These are phyloP conservation scores for Hyaloperonospora brassicae DNA, from an alignment of 352 stramenopile genomes.

Conservation along the genomic window DNA sequence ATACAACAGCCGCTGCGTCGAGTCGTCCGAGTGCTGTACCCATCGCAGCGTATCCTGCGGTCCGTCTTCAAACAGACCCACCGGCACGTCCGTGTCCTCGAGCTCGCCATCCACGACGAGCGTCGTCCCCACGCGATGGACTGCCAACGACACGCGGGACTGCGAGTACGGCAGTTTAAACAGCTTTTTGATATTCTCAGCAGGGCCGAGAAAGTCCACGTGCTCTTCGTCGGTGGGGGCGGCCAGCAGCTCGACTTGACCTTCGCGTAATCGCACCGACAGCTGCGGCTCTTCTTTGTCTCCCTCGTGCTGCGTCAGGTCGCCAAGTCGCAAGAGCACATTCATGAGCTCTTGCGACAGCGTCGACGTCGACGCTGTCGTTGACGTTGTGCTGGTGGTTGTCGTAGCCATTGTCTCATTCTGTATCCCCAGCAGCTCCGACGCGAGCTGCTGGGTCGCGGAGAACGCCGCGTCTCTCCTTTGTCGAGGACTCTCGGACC, in stretches of 20 bases:
- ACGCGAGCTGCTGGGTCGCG: slow-evolving; percentile 31
- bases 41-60: slow-evolving; percentile 51
- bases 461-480: slow-evolving; percentile 8
- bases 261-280: slow-evolving; percentile 56
- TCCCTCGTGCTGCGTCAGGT: slow-evolving; percentile 19
- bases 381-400: no score
- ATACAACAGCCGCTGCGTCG: slow-evolving; percentile 51
- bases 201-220: slow-evolving; percentile 72
- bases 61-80: slow-evolving; percentile 49
- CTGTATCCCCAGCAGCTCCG: slow-evolving; percentile 21
- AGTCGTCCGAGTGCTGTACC: slow-evolving; percentile 38
- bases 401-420: no score
- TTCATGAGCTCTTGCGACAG: slow-evolving; percentile 69
- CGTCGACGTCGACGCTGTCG: slow-evolving; percentile 15
- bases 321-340: slow-evolving; percentile 40
- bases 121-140: slow-evolving; percentile 71
- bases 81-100: slow-evolving; percentile 53
- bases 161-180: slow-evolving; percentile 85
- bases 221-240: slow-evolving; percentile 47
- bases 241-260: slow-evolving; percentile 62
- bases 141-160: slow-evolving; percentile 63
- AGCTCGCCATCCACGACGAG: slow-evolving; percentile 79
- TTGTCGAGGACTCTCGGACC: slow-evolving; percentile 15
- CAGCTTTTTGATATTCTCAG: slow-evolving; percentile 81
- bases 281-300: slow-evolving; percentile 62